These are phyloP conservation scores for Albatrellus ellisii DNA, from an alignment of 768 basidiomycete species.

Conservation along the genomic window DNA sequence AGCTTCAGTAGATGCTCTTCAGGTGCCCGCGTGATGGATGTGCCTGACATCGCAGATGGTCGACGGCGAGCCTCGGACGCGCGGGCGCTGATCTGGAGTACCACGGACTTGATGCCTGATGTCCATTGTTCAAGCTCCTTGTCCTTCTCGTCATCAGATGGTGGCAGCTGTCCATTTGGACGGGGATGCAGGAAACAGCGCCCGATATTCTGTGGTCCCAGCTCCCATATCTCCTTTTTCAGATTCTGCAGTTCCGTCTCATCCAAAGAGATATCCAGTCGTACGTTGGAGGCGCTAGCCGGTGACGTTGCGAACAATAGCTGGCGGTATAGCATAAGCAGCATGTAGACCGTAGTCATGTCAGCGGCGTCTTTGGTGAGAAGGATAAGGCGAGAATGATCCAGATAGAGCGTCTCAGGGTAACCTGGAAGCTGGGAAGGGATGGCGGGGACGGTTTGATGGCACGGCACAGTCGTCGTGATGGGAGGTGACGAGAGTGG, in stretches of 20 bases:
- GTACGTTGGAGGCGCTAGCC: constrained; percentile 18
- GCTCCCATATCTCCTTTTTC: constrained; percentile 67
- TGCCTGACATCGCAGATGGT: neutral
- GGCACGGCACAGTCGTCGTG: constrained; percentile 18
- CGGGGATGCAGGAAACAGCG: constrained; percentile 32
- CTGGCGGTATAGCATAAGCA: constrained; percentile 70
- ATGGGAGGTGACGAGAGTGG: constrained; percentile 22
- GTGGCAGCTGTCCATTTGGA: neutral
- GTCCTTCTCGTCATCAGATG: constrained; percentile 18
- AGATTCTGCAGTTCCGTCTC: constrained; percentile 43
- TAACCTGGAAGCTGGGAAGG: constrained; percentile 28
- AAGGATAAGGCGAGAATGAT: constrained; percentile 51
- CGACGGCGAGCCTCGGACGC: constrained; percentile 33
- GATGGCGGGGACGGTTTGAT: constrained; percentile 15
- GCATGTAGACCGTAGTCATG: constrained; percentile 63
- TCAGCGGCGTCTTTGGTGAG: constrained; percentile 67
- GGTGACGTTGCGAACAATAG: constrained; percentile 41
- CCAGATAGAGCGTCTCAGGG: constrained; percentile 76
- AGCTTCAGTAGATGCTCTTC: constrained; percentile 38
- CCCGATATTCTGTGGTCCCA: constrained; percentile 47
- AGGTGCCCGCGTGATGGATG: constrained; percentile 7
- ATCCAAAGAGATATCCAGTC: constrained; percentile 28
- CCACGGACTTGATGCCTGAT: constrained; percentile 23
- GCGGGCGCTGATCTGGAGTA: constrained; percentile 64
- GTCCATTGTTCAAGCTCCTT: constrained; percentile 38